phyloP scores from a whole-genome alignment of 495 filamentous ascomycete genomes.

The Penicillium paxilli region DNA sequence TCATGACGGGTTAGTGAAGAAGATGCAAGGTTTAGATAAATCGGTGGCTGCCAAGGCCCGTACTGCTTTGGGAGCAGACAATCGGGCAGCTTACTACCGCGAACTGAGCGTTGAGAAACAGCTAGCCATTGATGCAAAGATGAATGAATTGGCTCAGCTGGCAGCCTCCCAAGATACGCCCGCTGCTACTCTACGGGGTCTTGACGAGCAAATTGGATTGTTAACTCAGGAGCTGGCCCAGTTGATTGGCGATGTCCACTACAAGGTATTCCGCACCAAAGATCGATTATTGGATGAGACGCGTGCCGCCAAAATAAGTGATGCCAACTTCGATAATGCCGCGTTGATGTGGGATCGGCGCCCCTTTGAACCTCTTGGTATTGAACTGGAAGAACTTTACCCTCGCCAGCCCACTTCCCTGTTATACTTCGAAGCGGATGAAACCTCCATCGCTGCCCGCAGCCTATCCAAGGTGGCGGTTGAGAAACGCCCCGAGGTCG shows the following conservation, averaged over 20 bases:
- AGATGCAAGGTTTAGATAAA: neutral
- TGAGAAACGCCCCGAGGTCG: conserved; percentile 5
- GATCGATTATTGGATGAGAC: conserved; percentile 22
- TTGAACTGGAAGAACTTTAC: conserved; percentile 55
- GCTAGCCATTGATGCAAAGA: neutral
- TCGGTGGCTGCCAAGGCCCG: neutral
- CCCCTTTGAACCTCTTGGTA: conserved; percentile 53
- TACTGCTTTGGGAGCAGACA: neutral
- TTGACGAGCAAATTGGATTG: neutral
- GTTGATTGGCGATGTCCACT: conserved; percentile 18
- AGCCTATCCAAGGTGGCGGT: conserved; percentile 14
- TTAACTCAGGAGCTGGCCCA: neutral
- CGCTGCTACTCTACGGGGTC: neutral
- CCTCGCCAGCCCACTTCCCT: conserved; percentile 34
- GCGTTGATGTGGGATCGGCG: conserved; percentile 65
- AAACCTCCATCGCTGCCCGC: conserved; percentile 15
- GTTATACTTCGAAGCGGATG: conserved; percentile 41
- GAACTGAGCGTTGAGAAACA: neutral
- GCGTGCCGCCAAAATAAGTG: conserved; percentile 10
- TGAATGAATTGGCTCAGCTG: neutral
- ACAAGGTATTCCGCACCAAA: conserved; percentile 7
- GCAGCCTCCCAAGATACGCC: neutral
- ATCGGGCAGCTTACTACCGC: neutral
- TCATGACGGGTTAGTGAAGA: conserved; percentile 19
- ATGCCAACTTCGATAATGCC: conserved; percentile 36